phyloP scores from a whole-genome alignment of 2,329 filamentous ascomycete species.

The Colletotrichum incanum region DNA sequence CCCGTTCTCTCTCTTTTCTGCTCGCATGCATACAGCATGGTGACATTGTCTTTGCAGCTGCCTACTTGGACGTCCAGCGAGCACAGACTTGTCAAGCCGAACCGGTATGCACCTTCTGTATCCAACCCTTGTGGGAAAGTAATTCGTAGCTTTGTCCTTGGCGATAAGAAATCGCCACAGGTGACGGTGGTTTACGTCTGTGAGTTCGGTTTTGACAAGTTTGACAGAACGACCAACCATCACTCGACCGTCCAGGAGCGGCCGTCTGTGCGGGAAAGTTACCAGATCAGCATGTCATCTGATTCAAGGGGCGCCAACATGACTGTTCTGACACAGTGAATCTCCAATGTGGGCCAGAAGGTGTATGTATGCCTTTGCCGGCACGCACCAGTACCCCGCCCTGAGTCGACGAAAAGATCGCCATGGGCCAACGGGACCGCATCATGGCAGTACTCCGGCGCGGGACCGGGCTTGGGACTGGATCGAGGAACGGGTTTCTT shows the following conservation, averaged over 20 bases:
- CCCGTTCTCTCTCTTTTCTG: conserved; percentile 22
- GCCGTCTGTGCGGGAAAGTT: conserved; percentile 34
- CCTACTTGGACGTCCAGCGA: conserved; percentile 10
- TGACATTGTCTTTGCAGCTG: conserved; percentile 29
- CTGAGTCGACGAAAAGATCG: conserved; percentile 7
- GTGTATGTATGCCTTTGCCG: conserved; percentile 20
- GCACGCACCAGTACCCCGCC: conserved; percentile 22
- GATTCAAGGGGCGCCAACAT: conserved; percentile 24
- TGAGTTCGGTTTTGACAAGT: conserved; percentile 20
- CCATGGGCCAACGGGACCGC: conserved; percentile 24
- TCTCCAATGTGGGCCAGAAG: conserved; percentile 14
- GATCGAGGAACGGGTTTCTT: conserved; percentile 7
- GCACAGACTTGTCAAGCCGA: conserved; percentile 21
- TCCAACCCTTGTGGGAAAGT: conserved; percentile 34
- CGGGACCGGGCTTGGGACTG: conserved; percentile 20
- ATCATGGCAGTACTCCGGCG: conserved; percentile 16
- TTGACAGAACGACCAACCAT: conserved; percentile 14
- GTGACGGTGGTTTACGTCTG: conserved; percentile 9
- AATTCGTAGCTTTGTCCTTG: conserved; percentile 14
- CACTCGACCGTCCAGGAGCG: conserved; percentile 3
- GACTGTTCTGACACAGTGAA: conserved; percentile 26
- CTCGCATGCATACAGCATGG: conserved; percentile 21
- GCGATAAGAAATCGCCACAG: conserved; percentile 16
- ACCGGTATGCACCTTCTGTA: conserved; percentile 16
- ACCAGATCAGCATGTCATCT: conserved; percentile 39